These are phyloP conservation scores for Pythium phragmitis DNA, from an alignment of 352 stramenopile genomes.

Conservation along the genomic window DNA sequence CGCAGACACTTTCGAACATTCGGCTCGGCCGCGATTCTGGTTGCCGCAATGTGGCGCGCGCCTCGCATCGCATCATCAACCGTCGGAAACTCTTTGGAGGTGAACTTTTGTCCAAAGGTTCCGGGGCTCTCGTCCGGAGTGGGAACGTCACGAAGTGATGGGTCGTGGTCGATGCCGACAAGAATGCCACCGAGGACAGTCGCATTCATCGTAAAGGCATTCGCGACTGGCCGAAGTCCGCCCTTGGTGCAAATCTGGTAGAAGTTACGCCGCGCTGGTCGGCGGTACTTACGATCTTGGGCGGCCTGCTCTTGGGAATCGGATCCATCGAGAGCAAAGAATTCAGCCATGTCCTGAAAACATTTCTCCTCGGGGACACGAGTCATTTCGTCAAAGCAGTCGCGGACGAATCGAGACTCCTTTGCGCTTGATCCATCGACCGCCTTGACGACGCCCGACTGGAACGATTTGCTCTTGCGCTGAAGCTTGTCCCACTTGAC, in stretches of 20 bases:
- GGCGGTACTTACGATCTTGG: conserved; percentile 64
- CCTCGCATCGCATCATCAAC: conserved; percentile 88
- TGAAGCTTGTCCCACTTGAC: conserved; percentile 89
- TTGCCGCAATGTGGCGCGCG: conserved; percentile 85
- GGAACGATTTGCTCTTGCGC: conserved; percentile 75
- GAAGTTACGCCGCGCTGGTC: conserved; percentile 79
- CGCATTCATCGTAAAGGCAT: conserved; percentile 86
- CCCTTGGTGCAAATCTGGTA: conserved; percentile 89
- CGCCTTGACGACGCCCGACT: conserved; percentile 60
- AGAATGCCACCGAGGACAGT: conserved; percentile 80
- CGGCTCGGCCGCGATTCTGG: conserved; percentile 78
- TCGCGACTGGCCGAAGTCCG: conserved; percentile 63
- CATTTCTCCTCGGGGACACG: conserved; percentile 74
- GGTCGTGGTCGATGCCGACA: conserved; percentile 67
- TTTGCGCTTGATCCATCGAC: conserved; percentile 69
- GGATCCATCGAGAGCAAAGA: conserved; percentile 76
- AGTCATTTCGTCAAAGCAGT: conserved; percentile 81
- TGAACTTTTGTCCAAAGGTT: conserved; percentile 72
- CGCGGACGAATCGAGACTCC: conserved; percentile 77
- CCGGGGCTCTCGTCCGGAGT: conserved; percentile 76
- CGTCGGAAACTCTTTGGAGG: conserved; percentile 80
- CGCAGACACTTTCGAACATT: conserved; percentile 85
- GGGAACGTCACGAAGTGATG: conserved; percentile 58
- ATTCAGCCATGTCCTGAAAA: conserved; percentile 85
- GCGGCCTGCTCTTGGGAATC: conserved; percentile 57